Evolutionary conservation across 2,329 filamentous ascomycete genomes (phyloP), one percentile per base, ranked within the genome.

Genomic region (Mollisia scopiformis): DNA sequence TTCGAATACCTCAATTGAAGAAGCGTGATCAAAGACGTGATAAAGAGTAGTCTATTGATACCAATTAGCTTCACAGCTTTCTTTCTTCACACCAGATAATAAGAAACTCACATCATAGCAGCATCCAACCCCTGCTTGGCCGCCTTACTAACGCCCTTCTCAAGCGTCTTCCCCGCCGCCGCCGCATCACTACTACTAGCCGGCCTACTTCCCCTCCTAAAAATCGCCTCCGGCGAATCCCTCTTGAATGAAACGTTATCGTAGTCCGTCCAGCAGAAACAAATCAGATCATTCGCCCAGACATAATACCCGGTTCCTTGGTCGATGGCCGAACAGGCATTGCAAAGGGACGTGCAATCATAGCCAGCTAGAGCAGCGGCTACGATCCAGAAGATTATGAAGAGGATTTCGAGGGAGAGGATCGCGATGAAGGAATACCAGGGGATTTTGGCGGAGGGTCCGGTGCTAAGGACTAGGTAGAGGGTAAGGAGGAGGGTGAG

Each of bases 361-460:
- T 37, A 37, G 30, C 28, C 28, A 21, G 30, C 30, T 7, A 53
- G n/a, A 25, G 50, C 16, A 25, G 50, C 50, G 30, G 35, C 50
- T n/a, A 53, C 35, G 50, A 53, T 53, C 50, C 50, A 53, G 28
- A 37, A 37, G 8, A 53, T 53, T 5, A 37, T 37, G 50, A 53
- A 53, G 19, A 53, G 30, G 50, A 37, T 25, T 6, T 53, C 50
- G 3, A 37, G 30, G 14, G 19, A 23, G n/a, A 53, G 35, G 14
- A 37, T 14, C 23, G 30, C 31, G n/a, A 27, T 27, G 23, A 53
- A 37, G 30, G 35, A 25, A 21, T 53, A 37, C 50, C 50, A 53
- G 31, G 50, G 30, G 31, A 53, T 23, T 11, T 53, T 35, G 50
- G n/a, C 4, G n/a, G 37, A 37, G 3, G 28, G 31, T 4, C 50